A percentile compares a stretch with the other conserved stretches of the same genome.
Conservation (phyloP, 2,329 filamentous ascomycete genomes). For the Trichoderma sp. region DNA sequence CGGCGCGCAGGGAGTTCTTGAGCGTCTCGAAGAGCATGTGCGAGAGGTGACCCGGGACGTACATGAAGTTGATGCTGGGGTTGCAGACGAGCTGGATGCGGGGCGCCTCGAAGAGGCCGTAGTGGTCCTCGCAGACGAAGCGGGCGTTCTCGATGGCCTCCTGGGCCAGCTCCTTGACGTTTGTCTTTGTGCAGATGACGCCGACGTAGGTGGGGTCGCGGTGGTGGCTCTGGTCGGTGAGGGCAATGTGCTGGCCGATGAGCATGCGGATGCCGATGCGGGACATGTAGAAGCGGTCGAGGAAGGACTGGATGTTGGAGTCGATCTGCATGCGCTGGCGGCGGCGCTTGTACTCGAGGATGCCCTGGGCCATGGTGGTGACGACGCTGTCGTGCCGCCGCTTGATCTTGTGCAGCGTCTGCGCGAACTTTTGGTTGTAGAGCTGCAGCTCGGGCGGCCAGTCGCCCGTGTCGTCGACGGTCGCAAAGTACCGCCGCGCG, state of each 20-base stretch:
- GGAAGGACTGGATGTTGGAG: constrained; percentile 93
- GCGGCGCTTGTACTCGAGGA: constrained; percentile 96
- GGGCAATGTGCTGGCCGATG: constrained; percentile 95
- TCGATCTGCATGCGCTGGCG: constrained; percentile 98
- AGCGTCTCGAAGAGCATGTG: constrained; percentile 99
- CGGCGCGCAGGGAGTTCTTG: constrained; percentile 96
- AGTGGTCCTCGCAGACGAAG: constrained; percentile 99
- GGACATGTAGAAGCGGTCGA: constrained; percentile 99
- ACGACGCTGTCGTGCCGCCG: constrained; percentile 94
- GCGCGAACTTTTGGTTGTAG: constrained; percentile 89
- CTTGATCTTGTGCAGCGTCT: constrained; percentile 92
- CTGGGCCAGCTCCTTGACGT: constrained; percentile 89
- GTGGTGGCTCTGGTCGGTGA: constrained; percentile 89
- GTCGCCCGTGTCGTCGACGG: constrained; percentile 81
- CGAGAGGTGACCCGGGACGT: constrained; percentile 95
- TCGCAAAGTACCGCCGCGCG: constrained; percentile 76
- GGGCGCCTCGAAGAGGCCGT: constrained; percentile 93
- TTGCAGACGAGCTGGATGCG: constrained; percentile 97
- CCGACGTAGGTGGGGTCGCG: constrained; percentile 93
- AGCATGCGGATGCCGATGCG: constrained; percentile 99
- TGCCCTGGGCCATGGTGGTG: constrained; percentile 96
- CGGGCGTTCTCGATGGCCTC: constrained; percentile 98
- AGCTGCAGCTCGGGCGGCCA: constrained; percentile 95
- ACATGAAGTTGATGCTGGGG: constrained; percentile 96
- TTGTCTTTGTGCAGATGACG: constrained; percentile 98